phyloP scores from a whole-genome alignment of 2,329 filamentous ascomycete genomes.

The Colletotrichum orchidophilum region DNA sequence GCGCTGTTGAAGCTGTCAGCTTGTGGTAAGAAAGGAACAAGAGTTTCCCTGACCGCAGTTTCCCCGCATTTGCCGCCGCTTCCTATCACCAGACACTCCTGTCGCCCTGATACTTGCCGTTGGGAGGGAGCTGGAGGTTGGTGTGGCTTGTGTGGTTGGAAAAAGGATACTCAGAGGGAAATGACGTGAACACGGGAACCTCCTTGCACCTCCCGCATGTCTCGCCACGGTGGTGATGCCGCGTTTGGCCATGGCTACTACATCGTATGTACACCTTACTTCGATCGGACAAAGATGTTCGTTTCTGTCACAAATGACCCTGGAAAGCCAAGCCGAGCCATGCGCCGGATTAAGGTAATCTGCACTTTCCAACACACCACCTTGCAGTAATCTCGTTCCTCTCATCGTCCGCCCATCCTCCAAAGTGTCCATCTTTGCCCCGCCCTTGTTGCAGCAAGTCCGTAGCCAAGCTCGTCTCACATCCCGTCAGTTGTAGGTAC shows the following conservation, averaged over 20 bases:
- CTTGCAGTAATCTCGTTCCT: background rate
- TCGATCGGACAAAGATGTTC: background rate
- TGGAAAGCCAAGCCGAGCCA: background rate
- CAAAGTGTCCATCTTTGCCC: background rate
- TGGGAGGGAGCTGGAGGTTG: no score
- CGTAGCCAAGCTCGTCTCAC: background rate
- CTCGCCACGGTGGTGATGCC: background rate
- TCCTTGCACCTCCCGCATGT: background rate
- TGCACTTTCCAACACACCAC: background rate
- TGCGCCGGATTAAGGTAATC: background rate
- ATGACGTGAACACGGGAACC: background rate
- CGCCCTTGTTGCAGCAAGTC: background rate
- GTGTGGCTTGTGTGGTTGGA: background rate
- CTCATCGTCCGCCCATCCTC: background rate
- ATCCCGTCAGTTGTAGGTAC: background rate
- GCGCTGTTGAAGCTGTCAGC: background rate
- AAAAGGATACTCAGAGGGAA: background rate
- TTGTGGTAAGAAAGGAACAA: background rate
- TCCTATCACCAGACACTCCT: background rate
- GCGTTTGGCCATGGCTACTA: background rate
- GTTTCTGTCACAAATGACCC: no score
- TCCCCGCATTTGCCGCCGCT: conserved; percentile 19
- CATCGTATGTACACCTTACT: no score
- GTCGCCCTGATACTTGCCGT: background rate
- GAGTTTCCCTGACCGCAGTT: background rate